These are phyloP conservation scores for Schizosaccharomyces japonicus DNA, from an alignment of 805 yeast species.

Conservation along the genomic window DNA sequence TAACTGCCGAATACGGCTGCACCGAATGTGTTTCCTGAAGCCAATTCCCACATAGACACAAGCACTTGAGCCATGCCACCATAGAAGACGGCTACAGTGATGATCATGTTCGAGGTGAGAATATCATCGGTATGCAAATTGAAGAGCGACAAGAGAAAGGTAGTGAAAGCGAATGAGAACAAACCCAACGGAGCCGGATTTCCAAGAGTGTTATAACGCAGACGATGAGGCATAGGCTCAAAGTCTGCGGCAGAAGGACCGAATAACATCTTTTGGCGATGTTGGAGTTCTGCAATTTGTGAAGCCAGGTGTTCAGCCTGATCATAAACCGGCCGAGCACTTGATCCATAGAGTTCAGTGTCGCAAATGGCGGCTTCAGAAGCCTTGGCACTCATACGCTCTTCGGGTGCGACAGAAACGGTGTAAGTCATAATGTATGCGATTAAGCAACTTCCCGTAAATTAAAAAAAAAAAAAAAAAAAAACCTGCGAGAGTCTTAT, in stretches of 20 bases:
- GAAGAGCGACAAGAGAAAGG: slow-evolving; percentile 33
- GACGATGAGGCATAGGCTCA: slow-evolving; percentile 40
- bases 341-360: background rate
- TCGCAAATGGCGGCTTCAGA: too few species aligned
- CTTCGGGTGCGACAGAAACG: too few species aligned
- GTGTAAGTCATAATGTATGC: too few species aligned
- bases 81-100: slow-evolving; percentile 35
- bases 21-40: slow-evolving; percentile 42
- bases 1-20: slow-evolving; percentile 37
- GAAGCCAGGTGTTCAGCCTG: background rate
- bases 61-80: slow-evolving; percentile 38
- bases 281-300: background rate
- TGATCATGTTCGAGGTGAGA: slow-evolving; percentile 27
- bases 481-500: too few species aligned
- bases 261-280: slow-evolving; percentile 2
- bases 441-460: too few species aligned
- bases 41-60: slow-evolving; percentile 46
- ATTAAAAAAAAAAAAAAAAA: too few species aligned
- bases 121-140: slow-evolving; percentile 34
- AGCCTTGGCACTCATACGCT: too few species aligned
- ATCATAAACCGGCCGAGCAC: slow-evolving; percentile 1
- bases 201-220: slow-evolving; percentile 34
- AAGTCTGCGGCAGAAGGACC: slow-evolving; percentile 35
- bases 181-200: slow-evolving; percentile 47
- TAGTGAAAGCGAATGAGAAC: slow-evolving; percentile 36